Evolutionary conservation across 2,329 filamentous ascomycete genomes (phyloP).

Genomic region (Epichloe scottii): DNA sequence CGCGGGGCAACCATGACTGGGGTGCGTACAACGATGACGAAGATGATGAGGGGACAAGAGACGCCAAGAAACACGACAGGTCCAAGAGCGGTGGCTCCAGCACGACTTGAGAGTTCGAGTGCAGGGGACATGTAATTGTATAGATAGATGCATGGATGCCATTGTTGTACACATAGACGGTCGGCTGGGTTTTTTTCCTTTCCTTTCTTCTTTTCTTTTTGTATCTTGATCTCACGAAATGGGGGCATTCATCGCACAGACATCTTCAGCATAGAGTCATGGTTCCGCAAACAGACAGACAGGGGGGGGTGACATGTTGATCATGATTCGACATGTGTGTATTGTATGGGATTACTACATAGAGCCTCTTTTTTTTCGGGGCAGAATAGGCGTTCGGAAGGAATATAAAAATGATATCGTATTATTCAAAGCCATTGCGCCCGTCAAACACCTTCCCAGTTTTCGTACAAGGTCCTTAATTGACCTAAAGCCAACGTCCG

Average conservation of each 20-base stretch:
- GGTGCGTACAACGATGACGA: constrained; percentile 19
- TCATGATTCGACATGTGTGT: too few species aligned
- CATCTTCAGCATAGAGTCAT: too few species aligned
- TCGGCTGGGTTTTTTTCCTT: too few species aligned
- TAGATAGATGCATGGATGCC: too few species aligned
- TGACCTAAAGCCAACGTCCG: not conserved
- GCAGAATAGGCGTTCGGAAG: too few species aligned
- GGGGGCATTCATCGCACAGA: too few species aligned
- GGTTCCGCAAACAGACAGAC: too few species aligned
- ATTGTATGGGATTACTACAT: not conserved
- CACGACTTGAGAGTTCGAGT: not conserved
- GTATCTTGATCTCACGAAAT: too few species aligned
- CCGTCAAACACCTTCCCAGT: not conserved
- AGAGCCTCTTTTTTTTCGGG: not conserved
- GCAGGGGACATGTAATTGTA: too few species aligned
- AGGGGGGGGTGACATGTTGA: too few species aligned
- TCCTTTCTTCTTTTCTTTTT: too few species aligned
- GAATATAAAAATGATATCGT: too few species aligned
- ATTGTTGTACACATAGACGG: not conserved
- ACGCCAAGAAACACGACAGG: not conserved
- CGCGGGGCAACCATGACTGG: constrained; percentile 20
- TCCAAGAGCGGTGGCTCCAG: not conserved
- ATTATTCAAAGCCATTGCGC: not conserved
- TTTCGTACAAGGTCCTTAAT: not conserved
- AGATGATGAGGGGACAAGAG: not conserved